Evolutionary conservation across 345 rosid genomes (phyloP).

Genomic region (Dipteronia sinensis): DNA sequence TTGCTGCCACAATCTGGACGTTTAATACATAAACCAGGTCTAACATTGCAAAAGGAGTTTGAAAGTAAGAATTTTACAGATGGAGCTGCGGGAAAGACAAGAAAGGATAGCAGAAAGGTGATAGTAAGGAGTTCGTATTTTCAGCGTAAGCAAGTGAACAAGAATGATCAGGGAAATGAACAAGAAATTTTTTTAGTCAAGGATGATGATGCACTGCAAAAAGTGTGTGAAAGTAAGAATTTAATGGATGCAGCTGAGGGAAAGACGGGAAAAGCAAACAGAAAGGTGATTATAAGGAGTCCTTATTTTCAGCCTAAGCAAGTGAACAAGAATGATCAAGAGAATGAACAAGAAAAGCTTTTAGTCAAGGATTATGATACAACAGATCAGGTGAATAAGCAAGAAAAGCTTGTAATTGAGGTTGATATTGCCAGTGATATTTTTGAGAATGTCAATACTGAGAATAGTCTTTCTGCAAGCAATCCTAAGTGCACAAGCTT

Average conservation of each 20-base stretch:
- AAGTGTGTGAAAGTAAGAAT: slow-evolving; percentile 31
- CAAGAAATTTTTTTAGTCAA: slow-evolving; percentile 31
- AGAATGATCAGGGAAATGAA: slow-evolving; percentile 37
- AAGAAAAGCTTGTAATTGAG: slow-evolving; percentile 30
- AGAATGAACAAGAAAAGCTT: slow-evolving; percentile 34
- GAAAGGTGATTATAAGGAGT: slow-evolving; percentile 62
- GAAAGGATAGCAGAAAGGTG: slow-evolving; percentile 50
- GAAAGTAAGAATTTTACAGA: slow-evolving; percentile 26
- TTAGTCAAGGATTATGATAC: slow-evolving; percentile 30
- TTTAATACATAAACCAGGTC: slow-evolving; percentile 32
- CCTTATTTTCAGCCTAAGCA: slow-evolving; percentile 64
- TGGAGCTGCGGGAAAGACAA: slow-evolving; percentile 40
- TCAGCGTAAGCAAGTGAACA: slow-evolving; percentile 48
- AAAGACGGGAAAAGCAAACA: slow-evolving; percentile 44
- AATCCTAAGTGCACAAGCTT: slow-evolving; percentile 27
- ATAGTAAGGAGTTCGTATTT: slow-evolving; percentile 67
- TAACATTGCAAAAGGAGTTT: slow-evolving; percentile 33
- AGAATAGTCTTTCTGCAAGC: slow-evolving; percentile 24
- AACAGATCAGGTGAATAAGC: slow-evolving; percentile 30
- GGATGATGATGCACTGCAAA: slow-evolving; percentile 17
- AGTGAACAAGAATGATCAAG: slow-evolving; percentile 34
- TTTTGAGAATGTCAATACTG: slow-evolving; percentile 31
- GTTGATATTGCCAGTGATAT: slow-evolving; percentile 27
- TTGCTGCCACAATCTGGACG: slow-evolving; percentile 27
- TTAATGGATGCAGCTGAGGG: slow-evolving; percentile 34